Conservation (phyloP, 1,284 basidiomycete genomes). For the Pterulicium gracile region DNA sequence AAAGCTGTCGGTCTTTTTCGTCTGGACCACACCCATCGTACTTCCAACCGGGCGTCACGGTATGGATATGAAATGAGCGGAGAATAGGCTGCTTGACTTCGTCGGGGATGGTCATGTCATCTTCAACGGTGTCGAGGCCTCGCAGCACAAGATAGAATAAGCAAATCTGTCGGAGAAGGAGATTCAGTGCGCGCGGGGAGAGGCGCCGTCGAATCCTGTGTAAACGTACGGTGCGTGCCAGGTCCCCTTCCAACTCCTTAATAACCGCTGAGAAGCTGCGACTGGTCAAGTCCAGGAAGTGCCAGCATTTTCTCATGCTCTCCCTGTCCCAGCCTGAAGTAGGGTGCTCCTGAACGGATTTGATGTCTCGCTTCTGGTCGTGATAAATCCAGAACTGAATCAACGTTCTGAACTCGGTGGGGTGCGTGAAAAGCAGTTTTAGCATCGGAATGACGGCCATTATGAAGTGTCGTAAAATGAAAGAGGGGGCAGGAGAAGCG, state of each 20-base stretch:
- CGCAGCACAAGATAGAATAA: slow-evolving; percentile 94
- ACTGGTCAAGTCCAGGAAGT: slow-evolving; percentile 82
- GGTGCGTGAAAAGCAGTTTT: slow-evolving; percentile 59
- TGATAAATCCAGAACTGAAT: slow-evolving; percentile 75
- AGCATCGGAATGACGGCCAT: slow-evolving; percentile 19
- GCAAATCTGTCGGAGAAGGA: slow-evolving; percentile 54
- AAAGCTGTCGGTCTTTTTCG: slow-evolving; percentile 85
- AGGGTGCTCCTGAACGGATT: slow-evolving; percentile 53
- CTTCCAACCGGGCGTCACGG: slow-evolving; percentile 81
- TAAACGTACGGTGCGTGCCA: slow-evolving; percentile 76
- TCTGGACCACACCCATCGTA: slow-evolving; percentile 77
- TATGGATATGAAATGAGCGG: slow-evolving; percentile 75
- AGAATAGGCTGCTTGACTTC: slow-evolving; percentile 81
- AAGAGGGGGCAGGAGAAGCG: background rate
- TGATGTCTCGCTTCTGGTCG: slow-evolving; percentile 73
- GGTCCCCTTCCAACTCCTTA: slow-evolving; percentile 93
- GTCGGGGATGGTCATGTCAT: slow-evolving; percentile 95
- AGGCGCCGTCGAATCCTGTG: slow-evolving; percentile 4
- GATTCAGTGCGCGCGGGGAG: slow-evolving; percentile 2
- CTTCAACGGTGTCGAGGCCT: slow-evolving; percentile 93
- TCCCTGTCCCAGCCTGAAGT: slow-evolving; percentile 77
- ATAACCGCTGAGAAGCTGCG: slow-evolving; percentile 91
- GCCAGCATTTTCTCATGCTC: slow-evolving; percentile 87
- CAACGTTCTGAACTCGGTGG: slow-evolving; percentile 68
- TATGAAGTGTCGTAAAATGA: too few relatives aligned